Conservation (phyloP, 176 grass and related monocot genomes). For the Alopecurus myosuroides region DNA sequence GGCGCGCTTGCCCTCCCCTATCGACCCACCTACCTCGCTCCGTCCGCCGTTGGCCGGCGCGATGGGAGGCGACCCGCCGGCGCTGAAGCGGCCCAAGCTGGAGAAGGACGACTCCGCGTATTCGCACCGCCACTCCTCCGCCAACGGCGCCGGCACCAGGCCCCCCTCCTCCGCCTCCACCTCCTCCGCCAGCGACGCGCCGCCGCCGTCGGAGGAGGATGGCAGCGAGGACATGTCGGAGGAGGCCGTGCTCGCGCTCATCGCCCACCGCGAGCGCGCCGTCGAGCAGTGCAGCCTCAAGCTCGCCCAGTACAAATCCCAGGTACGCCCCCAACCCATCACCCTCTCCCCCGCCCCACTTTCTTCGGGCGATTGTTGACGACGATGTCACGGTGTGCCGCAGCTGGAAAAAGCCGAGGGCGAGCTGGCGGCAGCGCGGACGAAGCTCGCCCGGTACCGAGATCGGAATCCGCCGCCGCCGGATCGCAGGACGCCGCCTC, state of each 20-base stretch:
- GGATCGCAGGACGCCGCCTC: constrained; percentile 1
- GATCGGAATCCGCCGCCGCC: background rate
- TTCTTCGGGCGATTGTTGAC: background rate
- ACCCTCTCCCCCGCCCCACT: background rate
- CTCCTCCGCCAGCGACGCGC: background rate
- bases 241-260: constrained; percentile 36
- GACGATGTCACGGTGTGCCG: background rate
- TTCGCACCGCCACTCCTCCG: background rate
- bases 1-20: background rate
- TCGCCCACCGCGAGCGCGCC: constrained; percentile 34
- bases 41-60: background rate
- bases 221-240: constrained; percentile 31
- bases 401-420: constrained; percentile 63
- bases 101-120: constrained; percentile 29
- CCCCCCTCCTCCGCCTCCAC: background rate
- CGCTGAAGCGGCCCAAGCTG: constrained; percentile 52
- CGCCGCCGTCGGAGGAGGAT: background rate
- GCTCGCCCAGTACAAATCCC: constrained; percentile 39
- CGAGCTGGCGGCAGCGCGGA: constrained; percentile 49
- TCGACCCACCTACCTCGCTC: background rate
- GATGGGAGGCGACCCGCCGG: constrained; percentile 30
- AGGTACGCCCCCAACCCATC: background rate
- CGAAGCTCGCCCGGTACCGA: constrained; percentile 32
- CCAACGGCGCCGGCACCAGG: constrained; percentile 10
- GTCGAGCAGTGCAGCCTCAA: constrained; percentile 48